Base-by-base conservation (phyloP, 2,329 filamentous ascomycete genomes). In the Scedosporium minutisporum region DNA sequence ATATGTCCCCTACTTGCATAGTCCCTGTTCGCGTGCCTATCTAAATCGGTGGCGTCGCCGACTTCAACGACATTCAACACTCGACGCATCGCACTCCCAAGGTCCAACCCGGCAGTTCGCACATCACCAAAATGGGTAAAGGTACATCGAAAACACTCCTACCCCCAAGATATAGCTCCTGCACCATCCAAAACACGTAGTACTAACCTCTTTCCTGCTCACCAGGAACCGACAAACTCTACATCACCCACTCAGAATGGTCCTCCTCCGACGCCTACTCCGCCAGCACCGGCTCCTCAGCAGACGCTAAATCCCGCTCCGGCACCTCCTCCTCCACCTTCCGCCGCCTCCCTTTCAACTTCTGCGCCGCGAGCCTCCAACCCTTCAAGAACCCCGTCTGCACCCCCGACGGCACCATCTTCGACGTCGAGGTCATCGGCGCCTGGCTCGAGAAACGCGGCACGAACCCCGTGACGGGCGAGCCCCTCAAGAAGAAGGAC, bases 191-290 rank as follows among this genome's bases (percentile, higher is more conserved):
- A 4, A 38, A 38, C 10, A 12, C 9, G 10, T 2, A n/a, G 23
- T 33, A 29, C 29, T 62, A 63, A 62, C 57, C 33, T 27, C 48
- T 21, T 27, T 23, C 7, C 51, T n/a, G 10, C 9, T 2, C 33
- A 21, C 42, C 48, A 67, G 77, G 77, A 66, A 79, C 77, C 10
- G 77, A 79, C 66, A 79, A 79, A 64, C 73, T 79, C 65, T 79
- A 78, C 63, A 99, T 99, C 71, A 99, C 95, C 62, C 96, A 99
- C 78, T 96, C 91, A 48, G 95, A 99, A 81, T 99, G 95, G 95
- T 88, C 91, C 6, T 96, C 92, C 5, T 86, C 88, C 58, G 93
- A 97, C 75, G 87, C 91, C 64, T 97, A 90, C 76, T 89, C 90
- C 38, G 91, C 92, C 67, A 93, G 87, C 72, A 87, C 83, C 29